Percentiles rank a stretch among this genome's conserved stretches.
Conservation (phyloP, 2,329 filamentous ascomycete species). For the Aspergillus udagawae region DNA sequence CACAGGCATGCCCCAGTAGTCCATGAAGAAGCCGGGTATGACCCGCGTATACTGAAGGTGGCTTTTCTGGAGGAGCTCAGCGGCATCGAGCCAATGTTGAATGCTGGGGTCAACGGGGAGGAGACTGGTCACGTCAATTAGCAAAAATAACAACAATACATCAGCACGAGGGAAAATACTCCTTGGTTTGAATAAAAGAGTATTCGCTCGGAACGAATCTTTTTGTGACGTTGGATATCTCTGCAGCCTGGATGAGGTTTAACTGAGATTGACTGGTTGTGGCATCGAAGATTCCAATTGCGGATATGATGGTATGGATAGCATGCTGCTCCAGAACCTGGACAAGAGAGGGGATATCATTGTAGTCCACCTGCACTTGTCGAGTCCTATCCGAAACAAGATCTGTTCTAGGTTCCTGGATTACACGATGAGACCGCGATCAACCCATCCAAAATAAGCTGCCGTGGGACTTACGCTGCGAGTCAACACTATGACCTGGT, state of each 20-base stretch:
- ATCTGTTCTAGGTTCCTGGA: conserved; percentile 2
- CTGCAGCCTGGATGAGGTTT: conserved; percentile 45
- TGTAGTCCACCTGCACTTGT: conserved; percentile 31
- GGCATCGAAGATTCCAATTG: conserved; percentile 32
- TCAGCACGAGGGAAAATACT: conserved; percentile 19
- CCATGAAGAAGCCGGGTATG: conserved; percentile 44
- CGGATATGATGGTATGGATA: conserved; percentile 45
- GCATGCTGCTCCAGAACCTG: conserved; percentile 34
- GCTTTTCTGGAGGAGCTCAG: conserved; percentile 27
- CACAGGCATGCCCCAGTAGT: conserved; percentile 43
- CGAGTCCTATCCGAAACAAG: conserved; percentile 3
- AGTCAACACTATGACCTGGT: conserved; percentile 40
- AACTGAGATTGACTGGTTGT: conserved; percentile 32
- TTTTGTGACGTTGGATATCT: conserved; percentile 33
- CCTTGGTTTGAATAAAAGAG: conserved; percentile 31
- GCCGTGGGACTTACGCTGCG: conserved; percentile 32
- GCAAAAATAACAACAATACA: background rate
- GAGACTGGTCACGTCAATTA: conserved; percentile 12
- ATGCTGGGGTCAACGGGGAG: conserved; percentile 28
- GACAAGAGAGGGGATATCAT: conserved; percentile 24
- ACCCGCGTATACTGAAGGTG: conserved; percentile 38
- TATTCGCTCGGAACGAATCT: conserved; percentile 45
- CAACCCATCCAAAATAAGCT: conserved; percentile 2
- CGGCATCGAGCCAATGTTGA: conserved; percentile 26
- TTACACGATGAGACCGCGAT: background rate